These are phyloP conservation scores for Eucalyptus albens DNA, from an alignment of 345 rosid species.

Conservation along the genomic window DNA sequence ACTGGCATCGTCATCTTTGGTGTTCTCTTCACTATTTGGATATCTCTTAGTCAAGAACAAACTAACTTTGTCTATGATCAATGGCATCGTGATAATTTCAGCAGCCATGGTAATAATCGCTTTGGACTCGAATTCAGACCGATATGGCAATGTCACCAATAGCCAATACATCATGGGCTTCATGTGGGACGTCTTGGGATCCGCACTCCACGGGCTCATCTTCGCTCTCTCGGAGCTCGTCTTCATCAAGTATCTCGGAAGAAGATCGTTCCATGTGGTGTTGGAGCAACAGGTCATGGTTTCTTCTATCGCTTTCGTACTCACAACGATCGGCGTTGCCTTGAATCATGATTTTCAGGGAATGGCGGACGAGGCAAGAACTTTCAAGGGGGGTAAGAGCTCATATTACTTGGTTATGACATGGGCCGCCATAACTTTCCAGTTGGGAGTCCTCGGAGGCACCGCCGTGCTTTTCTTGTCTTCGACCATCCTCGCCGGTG, in stretches of 20 bases:
- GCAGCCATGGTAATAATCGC: constrained; percentile 65
- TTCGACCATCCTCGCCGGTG: constrained; percentile 77
- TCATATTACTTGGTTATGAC: constrained; percentile 35
- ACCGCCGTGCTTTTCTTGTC: constrained; percentile 67
- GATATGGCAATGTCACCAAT: constrained; percentile 28
- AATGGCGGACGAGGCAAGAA: constrained; percentile 33
- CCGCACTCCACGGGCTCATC: constrained; percentile 79
- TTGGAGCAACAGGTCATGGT: constrained; percentile 85
- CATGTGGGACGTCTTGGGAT: constrained; percentile 71
- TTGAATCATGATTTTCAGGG: constrained; percentile 37
- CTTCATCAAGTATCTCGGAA: constrained; percentile 53
- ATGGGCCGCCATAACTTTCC: constrained; percentile 66
- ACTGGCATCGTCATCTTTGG: constrained; percentile 67
- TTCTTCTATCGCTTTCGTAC: constrained; percentile 46
- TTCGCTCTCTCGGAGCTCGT: constrained; percentile 79
- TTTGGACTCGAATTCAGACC: constrained; percentile 64
- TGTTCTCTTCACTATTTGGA: constrained; percentile 62
- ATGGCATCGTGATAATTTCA: constrained; percentile 58
- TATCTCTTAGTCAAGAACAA: constrained; percentile 58
- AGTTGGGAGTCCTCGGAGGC: constrained; percentile 57
- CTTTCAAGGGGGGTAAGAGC: constrained; percentile 38
- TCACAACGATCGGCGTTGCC: constrained; percentile 61
- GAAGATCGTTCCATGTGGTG: constrained; percentile 78
- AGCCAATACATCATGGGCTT: constrained; percentile 60
- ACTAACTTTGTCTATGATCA: constrained; percentile 48